Evolutionary conservation across 495 filamentous ascomycete species (phyloP).

Genomic region (Talaromyces stipitatus): DNA sequence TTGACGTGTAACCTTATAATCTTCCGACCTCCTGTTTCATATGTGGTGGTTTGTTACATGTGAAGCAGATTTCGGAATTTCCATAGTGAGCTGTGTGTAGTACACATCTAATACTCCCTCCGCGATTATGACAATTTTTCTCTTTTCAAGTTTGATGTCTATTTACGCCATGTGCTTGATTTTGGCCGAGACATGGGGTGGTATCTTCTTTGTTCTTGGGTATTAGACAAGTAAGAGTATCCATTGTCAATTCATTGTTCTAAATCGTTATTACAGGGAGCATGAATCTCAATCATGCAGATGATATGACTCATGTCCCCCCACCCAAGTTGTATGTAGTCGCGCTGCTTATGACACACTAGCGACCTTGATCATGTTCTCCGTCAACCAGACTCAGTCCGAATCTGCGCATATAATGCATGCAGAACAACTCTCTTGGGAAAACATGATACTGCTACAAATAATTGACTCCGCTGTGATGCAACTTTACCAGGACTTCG

Average conservation of each 20-base stretch:
- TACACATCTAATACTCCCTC: neutral
- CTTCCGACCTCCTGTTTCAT: too few species aligned
- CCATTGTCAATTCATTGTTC: neutral
- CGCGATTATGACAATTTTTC: neutral
- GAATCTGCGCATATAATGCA: neutral
- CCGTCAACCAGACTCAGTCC: conserved; percentile 7
- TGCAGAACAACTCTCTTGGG: neutral
- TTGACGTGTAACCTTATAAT: too few species aligned
- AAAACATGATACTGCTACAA: too few species aligned
- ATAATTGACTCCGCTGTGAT: too few species aligned
- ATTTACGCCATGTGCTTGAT: neutral
- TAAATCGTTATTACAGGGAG: neutral
- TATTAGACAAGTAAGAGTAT: neutral
- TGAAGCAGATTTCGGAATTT: too few species aligned
- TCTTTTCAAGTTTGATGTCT: neutral
- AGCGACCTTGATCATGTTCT: conserved; percentile 10
- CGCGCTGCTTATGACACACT: conserved; percentile 5
- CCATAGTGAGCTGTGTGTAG: neutral
- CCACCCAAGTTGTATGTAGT: conserved; percentile 1
- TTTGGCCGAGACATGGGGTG: neutral
- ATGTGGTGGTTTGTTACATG: too few species aligned
- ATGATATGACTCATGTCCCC: neutral
- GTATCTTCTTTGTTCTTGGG: neutral
- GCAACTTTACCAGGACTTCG: too few species aligned
- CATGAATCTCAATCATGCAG: neutral